Evolutionary conservation across 306 rosid species (phyloP).

Genomic region (Cicer yamashitae): DNA sequence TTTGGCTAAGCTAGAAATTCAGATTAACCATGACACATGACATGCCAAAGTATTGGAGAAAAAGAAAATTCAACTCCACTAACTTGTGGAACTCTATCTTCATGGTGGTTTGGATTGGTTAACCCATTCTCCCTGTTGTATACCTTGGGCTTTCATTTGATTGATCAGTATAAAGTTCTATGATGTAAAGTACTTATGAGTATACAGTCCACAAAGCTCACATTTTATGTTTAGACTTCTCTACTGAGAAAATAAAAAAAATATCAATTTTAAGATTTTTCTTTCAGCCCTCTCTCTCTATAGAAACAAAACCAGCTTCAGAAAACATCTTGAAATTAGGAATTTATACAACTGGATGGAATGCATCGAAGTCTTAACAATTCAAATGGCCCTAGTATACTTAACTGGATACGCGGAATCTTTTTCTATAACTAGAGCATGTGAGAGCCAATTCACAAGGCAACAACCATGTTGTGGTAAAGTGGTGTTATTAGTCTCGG

Average conservation of each 20-base stretch:
- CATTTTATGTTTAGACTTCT: conserved; percentile 15
- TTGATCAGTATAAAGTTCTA: conserved; percentile 23
- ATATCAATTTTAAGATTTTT: conserved; percentile 36
- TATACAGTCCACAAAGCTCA: conserved; percentile 24
- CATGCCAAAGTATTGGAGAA: conserved; percentile 14
- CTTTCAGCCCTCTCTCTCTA: conserved; percentile 10
- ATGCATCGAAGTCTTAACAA: neutral
- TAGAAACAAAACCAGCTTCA: conserved; percentile 5
- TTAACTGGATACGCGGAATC: neutral
- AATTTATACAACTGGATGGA: conserved; percentile 7
- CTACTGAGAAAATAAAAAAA: conserved; percentile 7
- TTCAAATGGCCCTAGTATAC: neutral
- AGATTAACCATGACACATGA: conserved; percentile 12
- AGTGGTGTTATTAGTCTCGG: neutral
- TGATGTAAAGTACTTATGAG: conserved; percentile 2
- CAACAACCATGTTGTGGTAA: conserved; percentile 1
- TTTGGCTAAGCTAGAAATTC: conserved; percentile 7
- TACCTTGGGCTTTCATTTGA: conserved; percentile 19
- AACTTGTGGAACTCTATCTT: conserved; percentile 1
- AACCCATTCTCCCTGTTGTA: conserved; percentile 15
- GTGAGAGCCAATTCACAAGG: neutral
- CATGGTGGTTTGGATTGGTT: conserved; percentile 2
- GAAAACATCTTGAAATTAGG: conserved; percentile 30
- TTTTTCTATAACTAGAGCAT: neutral
- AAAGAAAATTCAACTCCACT: conserved; percentile 15